A percentile compares a stretch with the other conserved stretches of the same genome.
These are phyloP conservation scores for Erodium texanum DNA, from an alignment of 441 rosid genomes.

Conservation along the genomic window DNA sequence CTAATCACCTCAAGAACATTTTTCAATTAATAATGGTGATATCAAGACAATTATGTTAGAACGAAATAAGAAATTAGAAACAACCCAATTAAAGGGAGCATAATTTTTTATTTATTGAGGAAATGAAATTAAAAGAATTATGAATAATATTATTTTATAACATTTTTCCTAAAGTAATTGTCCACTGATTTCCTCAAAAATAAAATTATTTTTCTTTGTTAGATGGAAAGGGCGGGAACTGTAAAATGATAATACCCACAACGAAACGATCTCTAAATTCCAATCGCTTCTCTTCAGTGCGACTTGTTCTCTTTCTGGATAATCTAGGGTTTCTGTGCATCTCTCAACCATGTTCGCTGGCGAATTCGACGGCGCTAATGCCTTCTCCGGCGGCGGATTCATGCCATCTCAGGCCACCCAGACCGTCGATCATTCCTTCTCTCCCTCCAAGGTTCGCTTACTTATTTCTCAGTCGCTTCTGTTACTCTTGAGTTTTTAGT, in stretches of 20 bases:
- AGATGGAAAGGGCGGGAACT: neutral
- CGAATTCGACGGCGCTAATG: slow-evolving; percentile 69
- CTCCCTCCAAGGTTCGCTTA: slow-evolving; percentile 39
- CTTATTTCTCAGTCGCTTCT: too few relatives aligned
- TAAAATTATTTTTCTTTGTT: neutral
- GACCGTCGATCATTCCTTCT: slow-evolving; percentile 36
- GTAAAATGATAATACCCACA: neutral
- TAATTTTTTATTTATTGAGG: too few relatives aligned
- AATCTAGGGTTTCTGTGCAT: neutral
- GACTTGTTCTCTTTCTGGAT: neutral
- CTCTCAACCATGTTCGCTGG: slow-evolving; percentile 27
- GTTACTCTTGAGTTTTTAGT: too few relatives aligned
- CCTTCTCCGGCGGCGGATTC: slow-evolving; percentile 88
- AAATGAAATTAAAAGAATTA: too few relatives aligned
- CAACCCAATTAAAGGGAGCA: too few relatives aligned
- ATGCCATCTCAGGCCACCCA: slow-evolving; percentile 79
- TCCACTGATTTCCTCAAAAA: too few relatives aligned
- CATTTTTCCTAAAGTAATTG: too few relatives aligned
- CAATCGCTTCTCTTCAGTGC: neutral
- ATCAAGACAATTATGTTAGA: too few relatives aligned
- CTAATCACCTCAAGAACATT: too few relatives aligned
- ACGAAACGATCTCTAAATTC: neutral
- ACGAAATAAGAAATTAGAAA: too few relatives aligned
- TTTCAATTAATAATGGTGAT: too few relatives aligned
- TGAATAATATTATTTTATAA: too few relatives aligned